Evolutionary conservation across 805 yeast species (phyloP), one percentile per base, ranked within the genome.

Genomic region (Kodamaea sagamina): DNA sequence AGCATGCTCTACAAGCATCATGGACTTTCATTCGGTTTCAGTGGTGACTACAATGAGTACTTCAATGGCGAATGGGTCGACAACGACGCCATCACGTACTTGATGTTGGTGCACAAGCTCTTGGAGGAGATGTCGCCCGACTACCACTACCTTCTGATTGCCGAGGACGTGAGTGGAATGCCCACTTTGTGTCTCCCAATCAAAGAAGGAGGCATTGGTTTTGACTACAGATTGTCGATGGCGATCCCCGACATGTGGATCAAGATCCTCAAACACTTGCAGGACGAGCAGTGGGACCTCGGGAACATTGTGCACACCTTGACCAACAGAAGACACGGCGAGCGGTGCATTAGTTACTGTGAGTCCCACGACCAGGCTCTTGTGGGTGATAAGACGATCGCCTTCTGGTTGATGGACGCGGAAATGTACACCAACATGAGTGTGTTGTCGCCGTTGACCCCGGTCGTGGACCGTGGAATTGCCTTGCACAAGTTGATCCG

Each of bases 211-310:
- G 99, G 99, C 44, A 82, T 86, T 48, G 99, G 97, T 0, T 92
- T 92, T 57, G 93, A 90, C 61, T 92, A 92, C 63, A 75, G 98
- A 49, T 73, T 92, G 42, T 93, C 96, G 2, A 92, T 92, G 99
- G 97, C 98, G 1, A 74, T 92, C 47, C 99, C 99, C 3, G 99
- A 92, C 63, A 92, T 92, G 98, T 92, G 99, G 99, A 92, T 92
- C 68, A 93, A 93, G 63, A 65, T 89, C 37, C 68, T 92, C 53
- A 92, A 93, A 61, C 97, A 90, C 60, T 68, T 75, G 46, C 58
- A 66, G 35, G 98, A 92, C 63, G 96, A 90, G 47, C 84, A 88
- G 40, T 92, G 99, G 99, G 89, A 90, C 55, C 65, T 92, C 71
- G 89, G 85, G 35, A 71, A 76, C 47, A 89, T 92, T 44, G 83